phyloP scores from a whole-genome alignment of 1,284 basidiomycete genomes.

The Apiotrichum gracile region DNA sequence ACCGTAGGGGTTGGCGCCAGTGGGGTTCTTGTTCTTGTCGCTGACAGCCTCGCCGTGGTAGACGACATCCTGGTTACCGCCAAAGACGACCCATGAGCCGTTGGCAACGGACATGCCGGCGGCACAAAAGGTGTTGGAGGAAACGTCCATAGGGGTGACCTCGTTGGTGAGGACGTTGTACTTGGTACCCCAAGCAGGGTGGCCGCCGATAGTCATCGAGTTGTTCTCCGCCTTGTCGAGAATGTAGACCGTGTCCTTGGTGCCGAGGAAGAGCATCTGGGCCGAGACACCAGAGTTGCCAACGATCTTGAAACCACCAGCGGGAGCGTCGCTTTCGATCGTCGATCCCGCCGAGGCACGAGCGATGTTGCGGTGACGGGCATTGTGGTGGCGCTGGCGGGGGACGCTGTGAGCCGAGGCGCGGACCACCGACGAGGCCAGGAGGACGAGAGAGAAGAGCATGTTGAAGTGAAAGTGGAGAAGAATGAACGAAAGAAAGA shows the following conservation, averaged over 20 bases:
- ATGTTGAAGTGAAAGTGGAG: not conserved
- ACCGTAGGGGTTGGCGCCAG: slow-evolving; percentile 49
- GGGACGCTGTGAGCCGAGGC: not conserved
- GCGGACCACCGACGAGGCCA: slow-evolving; percentile 3
- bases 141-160: slow-evolving; percentile 58
- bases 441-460: slow-evolving; percentile 6
- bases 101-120: slow-evolving; percentile 50
- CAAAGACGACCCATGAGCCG: slow-evolving; percentile 50
- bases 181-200: slow-evolving; percentile 48
- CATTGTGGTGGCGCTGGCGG: not conserved
- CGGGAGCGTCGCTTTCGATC: slow-evolving; percentile 13
- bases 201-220: slow-evolving; percentile 51
- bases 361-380: slow-evolving; percentile 21
- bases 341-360: not conserved
- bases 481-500: not conserved
- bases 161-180: slow-evolving; percentile 49
- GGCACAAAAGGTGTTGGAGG: slow-evolving; percentile 71
- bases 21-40: slow-evolving; percentile 36
- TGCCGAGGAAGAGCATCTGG: slow-evolving; percentile 48
- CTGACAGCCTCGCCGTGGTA: slow-evolving; percentile 55
- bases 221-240: slow-evolving; percentile 58
- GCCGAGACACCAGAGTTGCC: slow-evolving; percentile 46
- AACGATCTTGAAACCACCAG: slow-evolving; percentile 37
- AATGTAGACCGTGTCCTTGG: slow-evolving; percentile 48
- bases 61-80: slow-evolving; percentile 67